These are phyloP conservation scores for Capsicum chinense DNA, from an alignment of 257 asterid species.

Conservation along the genomic window DNA sequence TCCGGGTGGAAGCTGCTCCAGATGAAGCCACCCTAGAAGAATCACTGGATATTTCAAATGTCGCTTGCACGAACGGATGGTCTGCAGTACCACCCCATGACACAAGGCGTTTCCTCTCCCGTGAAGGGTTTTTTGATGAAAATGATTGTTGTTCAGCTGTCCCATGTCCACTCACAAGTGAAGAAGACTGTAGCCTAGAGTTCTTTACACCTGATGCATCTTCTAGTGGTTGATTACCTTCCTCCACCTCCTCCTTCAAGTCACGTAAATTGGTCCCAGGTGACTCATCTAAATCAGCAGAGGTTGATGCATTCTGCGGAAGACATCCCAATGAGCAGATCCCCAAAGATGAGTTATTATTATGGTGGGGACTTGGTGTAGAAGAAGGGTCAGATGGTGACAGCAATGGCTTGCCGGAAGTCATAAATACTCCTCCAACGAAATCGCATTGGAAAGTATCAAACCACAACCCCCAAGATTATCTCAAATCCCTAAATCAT, in stretches of 20 bases:
- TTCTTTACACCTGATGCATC: constrained; percentile 38
- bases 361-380: constrained; percentile 42
- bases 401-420: constrained; percentile 78
- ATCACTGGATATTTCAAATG: constrained; percentile 62
- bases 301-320: constrained; percentile 22
- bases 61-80: constrained; percentile 46
- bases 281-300: constrained; percentile 23
- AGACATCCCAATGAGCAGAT: constrained; percentile 30
- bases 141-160: constrained; percentile 44
- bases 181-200: constrained; percentile 44
- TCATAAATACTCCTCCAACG: constrained; percentile 60
- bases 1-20: constrained; percentile 27
- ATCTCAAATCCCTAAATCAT: constrained; percentile 11
- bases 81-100: constrained; percentile 96
- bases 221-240: constrained; percentile 17
- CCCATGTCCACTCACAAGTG: constrained; percentile 33
- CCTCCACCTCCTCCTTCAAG: constrained; percentile 25
- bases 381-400: constrained; percentile 52
- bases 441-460: constrained; percentile 50
- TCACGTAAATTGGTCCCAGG: constrained; percentile 13
- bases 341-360: constrained; percentile 42
- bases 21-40: constrained; percentile 39
- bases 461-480: constrained; percentile 40
- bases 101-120: constrained; percentile 64
- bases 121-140: constrained; percentile 49